These are phyloP conservation scores for Exophiala xenobiotica DNA, from an alignment of 2,329 filamentous ascomycete species.

Conservation along the genomic window DNA sequence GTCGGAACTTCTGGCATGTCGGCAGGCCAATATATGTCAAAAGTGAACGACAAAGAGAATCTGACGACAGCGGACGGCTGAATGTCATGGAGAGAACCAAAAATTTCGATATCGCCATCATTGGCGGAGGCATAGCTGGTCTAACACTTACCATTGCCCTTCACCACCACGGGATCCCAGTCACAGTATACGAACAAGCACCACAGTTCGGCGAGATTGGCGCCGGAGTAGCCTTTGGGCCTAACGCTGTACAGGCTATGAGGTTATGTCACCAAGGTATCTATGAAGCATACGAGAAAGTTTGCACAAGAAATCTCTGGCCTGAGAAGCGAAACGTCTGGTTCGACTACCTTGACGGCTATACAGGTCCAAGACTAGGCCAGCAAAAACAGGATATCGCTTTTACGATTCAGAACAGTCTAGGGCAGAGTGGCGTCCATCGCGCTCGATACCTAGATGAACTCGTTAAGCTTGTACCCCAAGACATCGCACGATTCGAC, in stretches of 20 bases:
- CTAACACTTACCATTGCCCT: conserved; percentile 31
- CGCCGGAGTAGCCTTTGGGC: conserved; percentile 51
- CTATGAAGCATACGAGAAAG: conserved; percentile 42
- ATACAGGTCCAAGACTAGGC: conserved; percentile 26
- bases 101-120: conserved; percentile 34
- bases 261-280: conserved; percentile 45
- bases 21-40: too few relatives aligned
- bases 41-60: too few relatives aligned
- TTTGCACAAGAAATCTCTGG: conserved; percentile 34
- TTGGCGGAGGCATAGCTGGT: conserved; percentile 36
- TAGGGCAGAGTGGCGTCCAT: conserved; percentile 40
- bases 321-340: conserved; percentile 39
- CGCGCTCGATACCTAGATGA: conserved; percentile 52
- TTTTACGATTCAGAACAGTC: conserved; percentile 40
- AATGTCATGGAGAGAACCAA: not conserved
- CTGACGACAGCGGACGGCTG: not conserved
- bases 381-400: conserved; percentile 39
- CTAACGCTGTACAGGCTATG: conserved; percentile 53
- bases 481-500: conserved; percentile 41
- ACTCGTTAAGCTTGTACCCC: conserved; percentile 49
- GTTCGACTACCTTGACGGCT: conserved; percentile 45
- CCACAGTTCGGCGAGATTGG: conserved; percentile 52
- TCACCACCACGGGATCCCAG: conserved; percentile 27
- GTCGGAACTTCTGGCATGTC: too few relatives aligned
- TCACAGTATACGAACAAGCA: conserved; percentile 49